Evolutionary conservation across 768 basidiomycete species (phyloP).

Genomic region (Tubosaeta brunneosetosa): DNA sequence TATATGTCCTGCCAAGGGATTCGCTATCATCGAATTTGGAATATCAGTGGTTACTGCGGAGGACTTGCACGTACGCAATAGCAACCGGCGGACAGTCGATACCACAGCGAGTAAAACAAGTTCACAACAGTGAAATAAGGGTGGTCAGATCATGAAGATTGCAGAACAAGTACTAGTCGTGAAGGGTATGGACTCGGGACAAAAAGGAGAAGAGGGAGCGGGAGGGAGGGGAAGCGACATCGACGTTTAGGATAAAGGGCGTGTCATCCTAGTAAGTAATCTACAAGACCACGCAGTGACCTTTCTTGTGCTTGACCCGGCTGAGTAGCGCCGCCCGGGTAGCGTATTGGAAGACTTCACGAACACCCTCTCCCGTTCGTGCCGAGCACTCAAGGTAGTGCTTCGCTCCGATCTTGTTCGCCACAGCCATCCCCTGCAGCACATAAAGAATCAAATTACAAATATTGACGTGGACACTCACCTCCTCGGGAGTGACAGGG

Average conservation of each 20-base stretch:
- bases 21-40: neutral
- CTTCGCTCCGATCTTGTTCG: constrained; percentile 94
- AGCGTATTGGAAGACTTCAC: constrained; percentile 97
- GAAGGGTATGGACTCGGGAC: constrained; percentile 34
- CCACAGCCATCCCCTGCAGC: constrained; percentile 83
- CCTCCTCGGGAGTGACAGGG: constrained; percentile 93
- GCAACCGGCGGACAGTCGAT: constrained; percentile 13
- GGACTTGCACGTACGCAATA: constrained; percentile 4
- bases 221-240: constrained; percentile 16
- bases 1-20: too few species aligned
- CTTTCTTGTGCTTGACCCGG: constrained; percentile 42
- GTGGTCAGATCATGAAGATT: constrained; percentile 36
- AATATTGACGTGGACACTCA: constrained; percentile 26
- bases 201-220: constrained; percentile 15
- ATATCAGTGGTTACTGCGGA: constrained; percentile 11
- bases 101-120: neutral
- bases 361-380: constrained; percentile 93
- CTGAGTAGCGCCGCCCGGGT: constrained; percentile 85
- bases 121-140: constrained; percentile 20
- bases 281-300: constrained; percentile 43
- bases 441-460: neutral
- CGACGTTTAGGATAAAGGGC: constrained; percentile 19
- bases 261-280: constrained; percentile 22
- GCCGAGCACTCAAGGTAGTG: constrained; percentile 98
- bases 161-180: constrained; percentile 32